Conservation (phyloP, 495 filamentous ascomycete genomes). For the Cercophora sp. region DNA sequence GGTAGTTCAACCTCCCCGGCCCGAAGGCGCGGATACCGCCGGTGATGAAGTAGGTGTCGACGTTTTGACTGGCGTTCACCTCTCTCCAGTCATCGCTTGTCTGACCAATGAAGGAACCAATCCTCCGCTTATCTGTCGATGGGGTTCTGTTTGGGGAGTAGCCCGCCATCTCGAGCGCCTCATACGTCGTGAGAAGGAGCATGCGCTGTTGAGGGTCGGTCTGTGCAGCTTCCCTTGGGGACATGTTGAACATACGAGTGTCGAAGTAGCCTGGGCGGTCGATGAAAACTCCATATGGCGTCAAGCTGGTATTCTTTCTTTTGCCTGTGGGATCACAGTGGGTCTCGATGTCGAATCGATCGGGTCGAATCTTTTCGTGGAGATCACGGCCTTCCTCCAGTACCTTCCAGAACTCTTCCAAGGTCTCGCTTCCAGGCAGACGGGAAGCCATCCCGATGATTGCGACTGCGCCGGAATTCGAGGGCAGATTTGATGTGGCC, state of each 20-base stretch:
- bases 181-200: slow-evolving; percentile 71
- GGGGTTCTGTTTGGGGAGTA: slow-evolving; percentile 70
- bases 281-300: slow-evolving; percentile 75
- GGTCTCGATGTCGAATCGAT: slow-evolving; percentile 66
- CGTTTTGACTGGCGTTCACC: slow-evolving; percentile 68
- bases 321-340: slow-evolving; percentile 69
- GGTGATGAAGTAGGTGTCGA: slow-evolving; percentile 79
- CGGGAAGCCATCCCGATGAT: slow-evolving; percentile 65
- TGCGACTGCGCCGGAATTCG: slow-evolving; percentile 37
- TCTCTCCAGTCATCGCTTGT: slow-evolving; percentile 80
- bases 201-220: slow-evolving; percentile 77
- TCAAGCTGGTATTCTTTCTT: slow-evolving; percentile 61
- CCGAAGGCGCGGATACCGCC: slow-evolving; percentile 74
- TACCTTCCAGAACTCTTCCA: slow-evolving; percentile 60
- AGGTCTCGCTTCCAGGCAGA: slow-evolving; percentile 54
- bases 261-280: slow-evolving; percentile 74
- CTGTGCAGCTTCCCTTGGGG: slow-evolving; percentile 73
- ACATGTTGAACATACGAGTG: slow-evolving; percentile 79
- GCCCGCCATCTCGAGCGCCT: slow-evolving; percentile 79
- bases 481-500: no score
- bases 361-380: slow-evolving; percentile 51
- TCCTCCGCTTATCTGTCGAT: slow-evolving; percentile 67
- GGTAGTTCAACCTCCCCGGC: slow-evolving; percentile 40
- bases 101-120: slow-evolving; percentile 82
- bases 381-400: slow-evolving; percentile 55